phyloP scores from a whole-genome alignment of 257 asterid species.

The Anisodus tanguticus region DNA sequence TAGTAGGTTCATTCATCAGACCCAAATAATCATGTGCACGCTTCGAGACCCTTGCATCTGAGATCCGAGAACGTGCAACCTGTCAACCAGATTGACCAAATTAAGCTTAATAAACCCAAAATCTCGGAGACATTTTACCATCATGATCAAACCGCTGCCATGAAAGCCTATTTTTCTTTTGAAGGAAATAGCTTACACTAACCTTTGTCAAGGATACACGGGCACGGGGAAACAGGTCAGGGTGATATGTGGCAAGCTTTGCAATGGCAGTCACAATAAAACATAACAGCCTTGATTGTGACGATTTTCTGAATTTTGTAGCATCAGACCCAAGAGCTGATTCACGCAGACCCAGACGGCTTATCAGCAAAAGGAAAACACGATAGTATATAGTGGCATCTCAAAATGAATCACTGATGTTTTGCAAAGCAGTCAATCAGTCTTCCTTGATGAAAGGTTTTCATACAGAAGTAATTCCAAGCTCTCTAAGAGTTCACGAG shows the following conservation, averaged over 20 bases:
- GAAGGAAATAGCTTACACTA: slow-evolving; percentile 13
- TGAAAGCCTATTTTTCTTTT: not conserved
- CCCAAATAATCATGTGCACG: slow-evolving; percentile 89
- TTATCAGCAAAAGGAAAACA: slow-evolving; percentile 35
- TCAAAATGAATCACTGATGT: not conserved
- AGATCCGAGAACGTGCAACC: slow-evolving; percentile 88
- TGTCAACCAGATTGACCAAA: slow-evolving; percentile 34
- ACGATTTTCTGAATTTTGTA: slow-evolving; percentile 64
- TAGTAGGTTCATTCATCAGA: slow-evolving; percentile 86
- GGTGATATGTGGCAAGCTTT: slow-evolving; percentile 84
- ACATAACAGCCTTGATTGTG: slow-evolving; percentile 89
- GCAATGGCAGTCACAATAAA: slow-evolving; percentile 94
- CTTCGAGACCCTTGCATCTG: slow-evolving; percentile 79
- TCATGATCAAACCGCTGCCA: not conserved
- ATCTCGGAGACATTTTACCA: not conserved
- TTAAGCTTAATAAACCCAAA: not conserved
- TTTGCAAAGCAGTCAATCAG: not conserved
- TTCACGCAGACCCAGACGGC: slow-evolving; percentile 82
- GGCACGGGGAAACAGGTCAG: slow-evolving; percentile 80
- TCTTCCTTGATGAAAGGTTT: slow-evolving; percentile 86
- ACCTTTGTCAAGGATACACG: slow-evolving; percentile 95
- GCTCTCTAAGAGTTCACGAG: slow-evolving; percentile 94
- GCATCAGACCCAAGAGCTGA: slow-evolving; percentile 68
- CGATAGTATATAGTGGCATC: slow-evolving; percentile 27
- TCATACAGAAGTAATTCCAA: slow-evolving; percentile 84